These are phyloP conservation scores for Symbiodinium natans DNA, from an alignment of 73 alveolate genomes.

Conservation along the genomic window DNA sequence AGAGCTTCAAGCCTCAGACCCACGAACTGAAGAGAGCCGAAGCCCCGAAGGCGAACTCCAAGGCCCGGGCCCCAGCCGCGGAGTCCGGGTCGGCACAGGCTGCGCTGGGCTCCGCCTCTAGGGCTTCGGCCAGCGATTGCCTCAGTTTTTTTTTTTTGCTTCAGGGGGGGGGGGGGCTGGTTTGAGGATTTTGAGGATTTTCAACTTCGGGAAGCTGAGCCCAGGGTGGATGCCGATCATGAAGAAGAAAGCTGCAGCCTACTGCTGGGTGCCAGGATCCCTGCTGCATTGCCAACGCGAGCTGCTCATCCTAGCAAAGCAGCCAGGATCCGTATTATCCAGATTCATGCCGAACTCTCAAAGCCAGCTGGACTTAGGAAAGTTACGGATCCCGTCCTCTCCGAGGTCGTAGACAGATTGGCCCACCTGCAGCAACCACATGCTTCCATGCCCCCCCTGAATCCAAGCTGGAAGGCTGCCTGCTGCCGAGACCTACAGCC, in stretches of 20 bases:
- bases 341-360: not conserved
- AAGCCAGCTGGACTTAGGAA: not conserved
- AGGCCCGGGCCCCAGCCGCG: not conserved
- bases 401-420: slow-evolving; percentile 89
- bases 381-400: not conserved
- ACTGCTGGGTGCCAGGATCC: slow-evolving; percentile 2
- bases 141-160: not conserved
- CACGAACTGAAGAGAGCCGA: not conserved
- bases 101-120: not conserved
- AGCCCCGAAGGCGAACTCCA: not conserved
- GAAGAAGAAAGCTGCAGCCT: too few species aligned
- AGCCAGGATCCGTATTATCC: not conserved
- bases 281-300: slow-evolving; percentile 84
- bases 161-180: too few species aligned
- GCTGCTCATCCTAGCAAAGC: slow-evolving; percentile 49
- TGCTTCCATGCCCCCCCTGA: too few species aligned
- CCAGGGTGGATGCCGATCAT: too few species aligned
- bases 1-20: not conserved
- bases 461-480: not conserved
- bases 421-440: slow-evolving; percentile 35
- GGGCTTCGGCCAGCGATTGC: not conserved
- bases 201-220: too few species aligned
- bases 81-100: not conserved
- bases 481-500: not conserved
- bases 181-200: too few species aligned